Conservation (phyloP, 352 stramenopile species). For the Phytophthora fragariae region DNA sequence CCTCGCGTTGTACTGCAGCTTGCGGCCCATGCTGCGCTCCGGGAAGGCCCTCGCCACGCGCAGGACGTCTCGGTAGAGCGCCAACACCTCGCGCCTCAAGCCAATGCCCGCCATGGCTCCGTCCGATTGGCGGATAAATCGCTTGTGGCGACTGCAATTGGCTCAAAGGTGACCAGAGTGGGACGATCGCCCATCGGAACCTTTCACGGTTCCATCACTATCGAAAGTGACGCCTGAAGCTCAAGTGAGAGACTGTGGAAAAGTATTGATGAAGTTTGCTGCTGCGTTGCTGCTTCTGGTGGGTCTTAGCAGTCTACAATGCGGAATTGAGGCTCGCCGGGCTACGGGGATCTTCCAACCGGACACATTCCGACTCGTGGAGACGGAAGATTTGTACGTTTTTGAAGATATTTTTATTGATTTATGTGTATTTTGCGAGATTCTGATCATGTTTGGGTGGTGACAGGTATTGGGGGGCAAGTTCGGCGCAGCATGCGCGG, state of each 20-base stretch:
- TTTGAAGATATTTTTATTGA: not conserved
- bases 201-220: constrained; percentile 7
- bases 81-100: constrained; percentile 58
- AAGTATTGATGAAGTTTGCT: constrained; percentile 17
- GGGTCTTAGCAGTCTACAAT: constrained; percentile 13
- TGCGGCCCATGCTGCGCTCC: constrained; percentile 65
- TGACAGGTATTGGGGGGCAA: constrained; percentile 28
- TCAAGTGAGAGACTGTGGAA: constrained; percentile 10
- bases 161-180: constrained; percentile 18
- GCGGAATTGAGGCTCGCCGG: constrained; percentile 10
- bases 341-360: constrained; percentile 20
- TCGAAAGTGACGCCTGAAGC: constrained; percentile 29
- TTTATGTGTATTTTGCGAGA: not conserved
- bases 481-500: constrained; percentile 54
- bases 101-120: constrained; percentile 36
- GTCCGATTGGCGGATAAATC: constrained; percentile 29
- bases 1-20: constrained; percentile 80
- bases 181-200: constrained; percentile 9
- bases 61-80: constrained; percentile 67
- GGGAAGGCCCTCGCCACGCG: constrained; percentile 62
- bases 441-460: not conserved
- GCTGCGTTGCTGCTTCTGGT: constrained; percentile 20
- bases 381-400: constrained; percentile 24
- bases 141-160: not conserved
- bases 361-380: constrained; percentile 30